A percentile compares a stretch with the other conserved stretches of the same genome.
Conservation (phyloP, 495 filamentous ascomycete species). For the Chaetomidium leptoderma region DNA sequence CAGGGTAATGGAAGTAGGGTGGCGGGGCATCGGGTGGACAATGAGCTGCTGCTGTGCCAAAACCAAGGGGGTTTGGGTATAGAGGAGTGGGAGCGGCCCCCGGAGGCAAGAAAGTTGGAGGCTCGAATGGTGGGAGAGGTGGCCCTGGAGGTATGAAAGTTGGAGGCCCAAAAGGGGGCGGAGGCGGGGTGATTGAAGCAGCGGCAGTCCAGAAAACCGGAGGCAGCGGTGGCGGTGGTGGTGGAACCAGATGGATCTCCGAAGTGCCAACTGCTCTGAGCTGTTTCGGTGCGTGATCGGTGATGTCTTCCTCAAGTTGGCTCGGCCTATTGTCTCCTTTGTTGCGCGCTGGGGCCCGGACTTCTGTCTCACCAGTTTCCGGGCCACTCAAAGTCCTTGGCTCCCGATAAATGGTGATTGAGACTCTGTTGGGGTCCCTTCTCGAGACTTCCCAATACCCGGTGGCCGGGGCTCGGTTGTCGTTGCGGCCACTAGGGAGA, state of each 20-base stretch:
- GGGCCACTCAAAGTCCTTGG: background rate
- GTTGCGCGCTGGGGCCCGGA: background rate
- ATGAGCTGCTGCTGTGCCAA: background rate
- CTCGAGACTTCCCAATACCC: conserved; percentile 4
- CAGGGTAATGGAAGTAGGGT: background rate
- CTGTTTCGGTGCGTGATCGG: background rate
- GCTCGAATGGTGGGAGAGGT: background rate
- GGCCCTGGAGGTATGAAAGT: background rate
- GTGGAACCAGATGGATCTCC: conserved; percentile 6
- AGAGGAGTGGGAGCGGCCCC: background rate
- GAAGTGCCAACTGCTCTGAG: background rate
- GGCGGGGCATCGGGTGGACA: background rate
- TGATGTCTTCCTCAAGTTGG: background rate
- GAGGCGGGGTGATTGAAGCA: background rate
- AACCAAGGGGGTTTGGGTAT: background rate
- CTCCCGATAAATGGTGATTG: conserved; percentile 15
- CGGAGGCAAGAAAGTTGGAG: background rate
- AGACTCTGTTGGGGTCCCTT: background rate
- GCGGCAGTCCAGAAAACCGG: background rate
- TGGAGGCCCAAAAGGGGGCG: background rate
- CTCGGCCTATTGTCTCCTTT: background rate
- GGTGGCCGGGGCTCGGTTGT: background rate
- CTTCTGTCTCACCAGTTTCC: background rate
- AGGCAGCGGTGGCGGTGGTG: background rate
- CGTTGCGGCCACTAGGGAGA: background rate